Evolutionary conservation across 768 basidiomycete species (phyloP).

Genomic region (Kwoniella sp.): DNA sequence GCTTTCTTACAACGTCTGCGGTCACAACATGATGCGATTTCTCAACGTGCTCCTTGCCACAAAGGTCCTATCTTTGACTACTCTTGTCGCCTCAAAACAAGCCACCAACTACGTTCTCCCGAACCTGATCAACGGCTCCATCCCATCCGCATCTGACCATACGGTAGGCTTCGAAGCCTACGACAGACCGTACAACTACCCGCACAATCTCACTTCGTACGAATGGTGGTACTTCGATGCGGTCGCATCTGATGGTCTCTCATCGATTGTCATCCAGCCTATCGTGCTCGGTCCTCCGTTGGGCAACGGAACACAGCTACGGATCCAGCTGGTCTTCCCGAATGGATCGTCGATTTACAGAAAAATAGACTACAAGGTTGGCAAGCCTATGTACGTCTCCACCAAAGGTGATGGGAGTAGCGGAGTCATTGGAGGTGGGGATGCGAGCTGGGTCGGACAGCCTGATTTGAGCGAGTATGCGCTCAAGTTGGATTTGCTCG

Average conservation of each 20-base stretch:
- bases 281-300: not conserved
- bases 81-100: not conserved
- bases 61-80: not conserved
- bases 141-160: not conserved
- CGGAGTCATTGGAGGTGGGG: constrained; percentile 8
- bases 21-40: not conserved
- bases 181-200: constrained; percentile 9
- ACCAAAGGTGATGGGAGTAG: constrained; percentile 16
- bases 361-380: not conserved
- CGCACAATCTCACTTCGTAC: constrained; percentile 8
- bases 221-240: constrained; percentile 24
- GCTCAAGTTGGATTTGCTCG: constrained; percentile 4
- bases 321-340: constrained; percentile 3
- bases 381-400: constrained; percentile 4
- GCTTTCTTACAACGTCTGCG: no score
- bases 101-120: constrained; percentile 14
- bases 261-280: constrained; percentile 6
- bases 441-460: constrained; percentile 15
- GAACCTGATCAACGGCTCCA: not conserved
- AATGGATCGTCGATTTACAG: not conserved
- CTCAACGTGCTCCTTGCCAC: not conserved
- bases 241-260: constrained; percentile 3
- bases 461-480: constrained; percentile 10
- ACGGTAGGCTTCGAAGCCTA: not conserved
- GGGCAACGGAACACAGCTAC: not conserved